These are phyloP conservation scores for Cyclostephanos invisitatus DNA, from an alignment of 108 stramenopile species.

Conservation along the genomic window DNA sequence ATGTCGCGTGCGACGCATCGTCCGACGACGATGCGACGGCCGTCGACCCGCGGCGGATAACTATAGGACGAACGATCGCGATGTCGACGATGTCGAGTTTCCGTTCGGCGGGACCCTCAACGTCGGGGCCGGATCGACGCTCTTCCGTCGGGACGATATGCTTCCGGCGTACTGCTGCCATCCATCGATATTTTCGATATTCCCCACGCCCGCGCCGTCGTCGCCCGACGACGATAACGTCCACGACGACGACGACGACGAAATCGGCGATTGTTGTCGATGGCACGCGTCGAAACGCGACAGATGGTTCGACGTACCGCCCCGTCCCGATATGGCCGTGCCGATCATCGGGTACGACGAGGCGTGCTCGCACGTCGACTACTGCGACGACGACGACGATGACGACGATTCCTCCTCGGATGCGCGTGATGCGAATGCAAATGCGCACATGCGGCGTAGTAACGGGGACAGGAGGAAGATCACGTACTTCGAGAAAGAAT, in stretches of 20 bases:
- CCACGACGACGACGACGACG: background rate
- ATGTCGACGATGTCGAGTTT: constrained; percentile 12
- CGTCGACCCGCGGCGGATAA: too few relatives aligned
- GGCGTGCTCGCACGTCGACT: constrained; percentile 23
- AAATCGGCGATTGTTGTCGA: too few relatives aligned
- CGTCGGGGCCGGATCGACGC: constrained; percentile 64
- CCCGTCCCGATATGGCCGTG: constrained; percentile 21
- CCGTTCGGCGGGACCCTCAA: constrained; percentile 48
- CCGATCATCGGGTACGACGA: constrained; percentile 25
- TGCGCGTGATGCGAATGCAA: background rate
- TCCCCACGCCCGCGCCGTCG: background rate
- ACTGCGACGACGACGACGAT: constrained; percentile 4
- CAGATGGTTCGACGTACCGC: constrained; percentile 8
- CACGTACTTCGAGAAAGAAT: constrained; percentile 54
- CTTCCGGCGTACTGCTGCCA: too few relatives aligned
- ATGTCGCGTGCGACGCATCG: too few relatives aligned
- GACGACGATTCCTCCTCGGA: background rate
- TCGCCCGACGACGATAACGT: background rate
- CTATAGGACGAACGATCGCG: background rate
- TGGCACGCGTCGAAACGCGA: constrained; percentile 32
- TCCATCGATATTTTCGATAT: constrained; percentile 17
- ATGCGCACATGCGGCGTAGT: background rate
- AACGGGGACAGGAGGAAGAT: constrained; percentile 17
- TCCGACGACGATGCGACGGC: too few relatives aligned
- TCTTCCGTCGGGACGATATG: constrained; percentile 66